Evolutionary conservation across 768 basidiomycete species (phyloP).

Genomic region (Lactarius hatsudake): DNA sequence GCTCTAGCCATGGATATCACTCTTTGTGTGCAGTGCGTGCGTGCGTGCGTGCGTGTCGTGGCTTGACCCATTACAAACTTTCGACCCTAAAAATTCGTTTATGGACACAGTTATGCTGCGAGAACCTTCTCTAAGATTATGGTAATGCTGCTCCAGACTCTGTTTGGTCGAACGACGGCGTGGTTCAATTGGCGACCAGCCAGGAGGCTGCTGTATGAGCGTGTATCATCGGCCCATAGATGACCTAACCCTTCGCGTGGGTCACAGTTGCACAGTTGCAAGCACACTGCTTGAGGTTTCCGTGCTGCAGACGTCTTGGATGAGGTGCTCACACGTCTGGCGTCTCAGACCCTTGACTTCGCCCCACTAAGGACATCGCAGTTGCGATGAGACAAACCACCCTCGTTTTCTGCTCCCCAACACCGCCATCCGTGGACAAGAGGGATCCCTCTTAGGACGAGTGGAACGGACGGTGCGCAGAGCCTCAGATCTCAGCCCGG

Average conservation of each 20-base stretch:
- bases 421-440: no score
- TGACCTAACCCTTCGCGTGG: no score
- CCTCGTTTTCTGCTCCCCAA: no score
- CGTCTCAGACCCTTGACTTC: neutral
- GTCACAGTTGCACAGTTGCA: neutral
- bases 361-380: no score
- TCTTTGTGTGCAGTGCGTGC: neutral
- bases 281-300: neutral
- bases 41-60: neutral
- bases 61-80: neutral
- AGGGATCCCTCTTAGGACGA: no score
- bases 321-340: neutral
- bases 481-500: neutral
- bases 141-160: no score
- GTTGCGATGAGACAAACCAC: no score
- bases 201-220: no score
- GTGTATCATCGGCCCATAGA: no score
- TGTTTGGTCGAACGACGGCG: neutral
- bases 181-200: neutral
- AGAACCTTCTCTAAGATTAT: neutral
- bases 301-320: neutral
- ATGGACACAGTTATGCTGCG: neutral
- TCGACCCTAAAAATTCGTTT: neutral
- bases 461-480: neutral
- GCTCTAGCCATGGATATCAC: neutral